Evolutionary conservation across 2,329 filamentous ascomycete species (phyloP).

Genomic region (Zymoseptoria ardabiliae): DNA sequence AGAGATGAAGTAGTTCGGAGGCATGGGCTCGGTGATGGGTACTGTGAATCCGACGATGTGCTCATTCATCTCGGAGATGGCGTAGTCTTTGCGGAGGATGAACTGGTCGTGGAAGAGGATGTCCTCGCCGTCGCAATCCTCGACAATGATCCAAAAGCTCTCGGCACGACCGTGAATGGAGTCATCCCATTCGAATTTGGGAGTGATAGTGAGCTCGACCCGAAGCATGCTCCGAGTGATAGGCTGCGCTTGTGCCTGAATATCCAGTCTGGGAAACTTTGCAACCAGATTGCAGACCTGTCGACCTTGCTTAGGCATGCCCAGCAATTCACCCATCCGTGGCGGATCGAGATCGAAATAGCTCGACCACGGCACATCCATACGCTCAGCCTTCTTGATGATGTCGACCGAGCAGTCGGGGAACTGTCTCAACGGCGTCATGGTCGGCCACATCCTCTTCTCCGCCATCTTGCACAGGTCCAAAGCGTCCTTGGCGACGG

Average conservation of each 20-base stretch:
- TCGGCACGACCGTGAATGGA: slow-evolving; percentile 79
- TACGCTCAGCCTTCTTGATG: slow-evolving; percentile 84
- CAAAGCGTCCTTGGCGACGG: slow-evolving; percentile 83
- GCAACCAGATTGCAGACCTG: slow-evolving; percentile 78
- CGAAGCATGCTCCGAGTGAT: slow-evolving; percentile 90
- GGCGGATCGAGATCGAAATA: slow-evolving; percentile 97
- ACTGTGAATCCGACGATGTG: slow-evolving; percentile 95
- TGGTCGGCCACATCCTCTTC: slow-evolving; percentile 99
- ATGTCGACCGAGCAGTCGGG: slow-evolving; percentile 74
- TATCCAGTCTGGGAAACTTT: slow-evolving; percentile 87
- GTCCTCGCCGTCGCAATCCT: slow-evolving; percentile 95
- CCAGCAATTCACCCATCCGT: slow-evolving; percentile 88
- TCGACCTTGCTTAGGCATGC: slow-evolving; percentile 79
- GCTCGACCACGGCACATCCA: slow-evolving; percentile 85
- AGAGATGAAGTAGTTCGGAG: slow-evolving; percentile 96
- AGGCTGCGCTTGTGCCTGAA: slow-evolving; percentile 89
- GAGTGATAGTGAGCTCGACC: slow-evolving; percentile 82
- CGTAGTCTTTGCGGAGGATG: slow-evolving; percentile 82
- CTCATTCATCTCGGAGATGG: slow-evolving; percentile 76
- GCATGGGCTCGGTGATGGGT: slow-evolving; percentile 94
- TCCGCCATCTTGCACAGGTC: slow-evolving; percentile 99
- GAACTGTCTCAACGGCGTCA: slow-evolving; percentile 92
- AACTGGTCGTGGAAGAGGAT: slow-evolving; percentile 94
- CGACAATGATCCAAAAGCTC: slow-evolving; percentile 93
- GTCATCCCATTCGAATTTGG: slow-evolving; percentile 95